A percentile compares a stretch with the other conserved stretches of the same genome.
phyloP scores from a whole-genome alignment of 345 rosid genomes.

The Draba incana region DNA sequence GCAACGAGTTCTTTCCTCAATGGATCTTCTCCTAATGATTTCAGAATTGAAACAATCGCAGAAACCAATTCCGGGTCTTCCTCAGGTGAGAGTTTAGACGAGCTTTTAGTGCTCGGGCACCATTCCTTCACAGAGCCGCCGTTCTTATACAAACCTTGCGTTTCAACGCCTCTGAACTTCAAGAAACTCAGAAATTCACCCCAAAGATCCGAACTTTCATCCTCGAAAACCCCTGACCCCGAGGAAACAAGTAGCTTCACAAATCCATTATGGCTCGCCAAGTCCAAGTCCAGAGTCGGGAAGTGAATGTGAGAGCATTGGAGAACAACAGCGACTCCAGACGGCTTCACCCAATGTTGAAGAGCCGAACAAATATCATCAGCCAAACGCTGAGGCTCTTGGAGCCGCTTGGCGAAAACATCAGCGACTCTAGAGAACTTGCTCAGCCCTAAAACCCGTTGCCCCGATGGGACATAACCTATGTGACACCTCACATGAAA shows the following conservation, averaged over 20 bases:
- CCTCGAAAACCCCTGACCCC: constrained; percentile 79
- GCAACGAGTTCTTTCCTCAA: constrained; percentile 75
- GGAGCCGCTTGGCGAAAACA: constrained; percentile 85
- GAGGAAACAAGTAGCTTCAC: constrained; percentile 56
- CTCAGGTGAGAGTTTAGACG: constrained; percentile 43
- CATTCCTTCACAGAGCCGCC: constrained; percentile 47
- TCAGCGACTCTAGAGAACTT: constrained; percentile 90
- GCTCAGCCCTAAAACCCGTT: constrained; percentile 85
- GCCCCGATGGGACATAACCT: constrained; percentile 84
- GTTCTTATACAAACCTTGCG: constrained; percentile 40
- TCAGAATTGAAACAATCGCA: constrained; percentile 71
- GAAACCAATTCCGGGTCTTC: constrained; percentile 59
- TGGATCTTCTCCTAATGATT: constrained; percentile 92
- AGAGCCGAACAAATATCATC: constrained; percentile 77
- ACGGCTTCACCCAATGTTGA: constrained; percentile 73
- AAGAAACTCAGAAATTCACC: constrained; percentile 66
- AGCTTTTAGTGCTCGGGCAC: constrained; percentile 67
- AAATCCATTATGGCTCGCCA: constrained; percentile 55
- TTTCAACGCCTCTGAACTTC: constrained; percentile 57
- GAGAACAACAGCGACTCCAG: constrained; percentile 89
- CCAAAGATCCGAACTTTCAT: constrained; percentile 63
- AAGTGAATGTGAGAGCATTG: constrained; percentile 81
- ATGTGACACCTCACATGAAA: constrained; percentile 86
- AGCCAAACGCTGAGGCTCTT: constrained; percentile 81
- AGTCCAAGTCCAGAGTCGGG: constrained; percentile 57